Evolutionary conservation across 495 filamentous ascomycete genomes (phyloP).

Genomic region (Penicillium diatomitis): DNA sequence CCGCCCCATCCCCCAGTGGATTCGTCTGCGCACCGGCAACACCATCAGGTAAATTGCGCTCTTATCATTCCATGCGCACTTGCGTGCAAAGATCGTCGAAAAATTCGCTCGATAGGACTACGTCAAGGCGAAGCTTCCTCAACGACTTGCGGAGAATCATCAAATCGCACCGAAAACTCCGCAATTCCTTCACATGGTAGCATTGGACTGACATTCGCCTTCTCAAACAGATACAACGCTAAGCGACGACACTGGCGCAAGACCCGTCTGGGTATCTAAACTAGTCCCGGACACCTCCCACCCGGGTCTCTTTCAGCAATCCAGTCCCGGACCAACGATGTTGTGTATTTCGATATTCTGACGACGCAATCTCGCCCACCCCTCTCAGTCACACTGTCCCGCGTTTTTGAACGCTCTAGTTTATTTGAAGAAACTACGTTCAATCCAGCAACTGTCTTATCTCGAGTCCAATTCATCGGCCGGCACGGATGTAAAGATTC

Average conservation of each 20-base stretch:
- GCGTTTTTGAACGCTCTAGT: conserved; percentile 19
- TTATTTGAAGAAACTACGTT: conserved; percentile 10
- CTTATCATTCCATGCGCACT: neutral
- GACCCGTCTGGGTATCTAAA: conserved; percentile 96
- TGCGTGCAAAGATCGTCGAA: too few relatives aligned
- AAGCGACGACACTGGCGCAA: conserved; percentile 99
- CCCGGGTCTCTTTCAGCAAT: conserved; percentile 6
- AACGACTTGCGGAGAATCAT: too few relatives aligned
- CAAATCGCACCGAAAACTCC: neutral
- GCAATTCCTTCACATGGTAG: neutral
- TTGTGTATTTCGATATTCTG: conserved; percentile 16
- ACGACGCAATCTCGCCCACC: conserved; percentile 14
- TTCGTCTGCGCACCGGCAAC: conserved; percentile 93
- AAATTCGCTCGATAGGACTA: too few relatives aligned
- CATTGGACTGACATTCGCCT: conserved; percentile 2
- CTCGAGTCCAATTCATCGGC: neutral
- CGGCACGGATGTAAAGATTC: neutral
- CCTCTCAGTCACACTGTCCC: conserved; percentile 3
- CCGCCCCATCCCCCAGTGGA: conserved; percentile 99
- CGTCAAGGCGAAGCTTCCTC: too few relatives aligned
- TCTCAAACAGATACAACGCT: conserved; percentile 81
- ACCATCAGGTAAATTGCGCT: conserved; percentile 79
- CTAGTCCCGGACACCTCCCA: conserved; percentile 9
- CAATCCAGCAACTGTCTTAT: conserved; percentile 1
- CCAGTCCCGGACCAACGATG: conserved; percentile 8